These are phyloP conservation scores for Hsuehochloa calcarea DNA, from an alignment of 176 grass and related monocot species.

Conservation along the genomic window DNA sequence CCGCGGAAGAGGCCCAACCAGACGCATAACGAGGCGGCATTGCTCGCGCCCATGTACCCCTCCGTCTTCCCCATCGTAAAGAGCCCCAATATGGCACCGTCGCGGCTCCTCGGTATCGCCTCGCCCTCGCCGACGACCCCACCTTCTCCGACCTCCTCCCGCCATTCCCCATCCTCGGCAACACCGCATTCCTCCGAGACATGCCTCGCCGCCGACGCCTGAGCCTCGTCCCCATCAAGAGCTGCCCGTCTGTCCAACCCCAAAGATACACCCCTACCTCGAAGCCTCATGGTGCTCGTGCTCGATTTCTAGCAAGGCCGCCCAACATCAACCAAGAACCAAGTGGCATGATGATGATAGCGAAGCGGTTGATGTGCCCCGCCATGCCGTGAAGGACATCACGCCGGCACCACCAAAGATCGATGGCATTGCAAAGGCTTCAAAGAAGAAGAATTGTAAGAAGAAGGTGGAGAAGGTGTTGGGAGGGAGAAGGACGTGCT, in stretches of 20 bases:
- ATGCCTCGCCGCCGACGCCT: neutral
- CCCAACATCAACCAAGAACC: conserved; percentile 44
- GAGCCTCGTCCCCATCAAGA: conserved; percentile 9
- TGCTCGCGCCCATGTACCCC: conserved; percentile 83
- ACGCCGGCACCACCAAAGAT: neutral
- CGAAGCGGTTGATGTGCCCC: conserved; percentile 67
- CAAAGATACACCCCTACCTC: conserved; percentile 42
- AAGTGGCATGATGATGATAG: conserved; percentile 52
- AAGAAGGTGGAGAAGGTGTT: conserved; percentile 33
- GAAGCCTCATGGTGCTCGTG: conserved; percentile 60
- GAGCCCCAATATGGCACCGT: neutral
- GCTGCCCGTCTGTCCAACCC: conserved; percentile 31
- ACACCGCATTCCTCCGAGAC: conserved; percentile 62
- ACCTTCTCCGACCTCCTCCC: conserved; percentile 68
- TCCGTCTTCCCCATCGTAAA: conserved; percentile 57
- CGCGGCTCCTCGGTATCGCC: conserved; percentile 43
- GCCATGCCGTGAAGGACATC: conserved; percentile 74
- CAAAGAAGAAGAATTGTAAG: conserved; percentile 65
- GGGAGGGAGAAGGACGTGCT: conserved; percentile 25
- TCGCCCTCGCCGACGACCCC: conserved; percentile 47
- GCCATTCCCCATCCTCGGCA: conserved; percentile 61
- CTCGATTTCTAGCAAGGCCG: conserved; percentile 30
- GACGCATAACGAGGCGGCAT: conserved; percentile 89
- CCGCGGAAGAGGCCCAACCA: conserved; percentile 82
- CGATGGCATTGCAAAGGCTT: neutral